Evolutionary conservation across 371 early-diverging fungal species (phyloP), one percentile per base, ranked within the genome.

Genomic region (Lichtheimia ramosa): DNA sequence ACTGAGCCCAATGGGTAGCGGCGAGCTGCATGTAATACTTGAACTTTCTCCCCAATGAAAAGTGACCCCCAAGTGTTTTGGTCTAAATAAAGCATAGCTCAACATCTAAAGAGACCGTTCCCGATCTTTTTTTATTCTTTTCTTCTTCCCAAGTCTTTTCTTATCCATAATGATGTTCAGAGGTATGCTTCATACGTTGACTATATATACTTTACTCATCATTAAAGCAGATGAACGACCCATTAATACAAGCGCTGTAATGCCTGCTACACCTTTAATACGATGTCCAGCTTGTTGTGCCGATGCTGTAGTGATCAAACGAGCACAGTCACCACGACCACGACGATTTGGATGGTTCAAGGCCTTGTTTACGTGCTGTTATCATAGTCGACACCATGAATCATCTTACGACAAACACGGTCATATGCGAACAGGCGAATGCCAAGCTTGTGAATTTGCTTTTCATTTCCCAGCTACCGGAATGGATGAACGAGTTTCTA

Each of bases 1-100:
- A 42, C 56, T 80, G 23, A 56, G 68, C 21, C 77, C 77, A 10
- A 23, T 59, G 6, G 76, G 72, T 15, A 73, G 65, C 53, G 79
- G 79, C 15, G 68, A 80, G 46, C 39, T 80, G n/a, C 77, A 65
- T 48, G 18, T 80, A 18, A 34, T 50, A 8, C 15, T 40, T 49
- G 51, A 62, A 51, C 49, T 49, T 27, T 48, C 56, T 7, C 42
- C 56, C 16, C 23, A 43, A 14, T 55, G 42, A 54, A 21, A 28
- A 46, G 16, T 34, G 10, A 8, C 20, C 18, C 39, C 53, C 40
- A 41, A 24, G 20, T 39, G 18, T 20, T 27, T 51, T 10, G 15
- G 2, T 15, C 8, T 18, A 53, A 40, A 18, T 13, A 16, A 39
- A 40, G 53, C 50, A 50, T 34, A 34, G 34, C 2, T 34, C 10